A percentile compares a stretch with the other conserved stretches of the same genome.
Evolutionary conservation across 2,329 filamentous ascomycete genomes (phyloP).

Genomic region (Aspergillus novoparasiticus): DNA sequence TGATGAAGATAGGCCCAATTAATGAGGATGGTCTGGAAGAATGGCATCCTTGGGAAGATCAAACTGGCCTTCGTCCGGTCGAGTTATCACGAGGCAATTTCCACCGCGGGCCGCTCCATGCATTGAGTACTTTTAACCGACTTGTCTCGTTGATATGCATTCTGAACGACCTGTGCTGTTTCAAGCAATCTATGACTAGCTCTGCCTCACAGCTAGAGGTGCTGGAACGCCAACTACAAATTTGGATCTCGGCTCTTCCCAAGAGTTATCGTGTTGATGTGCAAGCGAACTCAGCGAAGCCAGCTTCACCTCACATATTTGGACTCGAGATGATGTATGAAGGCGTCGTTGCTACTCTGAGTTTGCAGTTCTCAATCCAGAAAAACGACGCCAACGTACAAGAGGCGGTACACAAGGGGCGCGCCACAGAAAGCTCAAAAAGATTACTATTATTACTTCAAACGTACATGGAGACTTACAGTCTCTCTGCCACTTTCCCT

Average conservation of each 20-base stretch:
- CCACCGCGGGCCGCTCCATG: slow-evolving; percentile 45
- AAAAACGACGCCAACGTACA: slow-evolving; percentile 25
- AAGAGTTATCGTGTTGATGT: slow-evolving; percentile 34
- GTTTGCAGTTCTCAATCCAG: slow-evolving; percentile 28
- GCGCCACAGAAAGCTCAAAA: slow-evolving; percentile 38
- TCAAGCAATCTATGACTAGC: slow-evolving; percentile 25
- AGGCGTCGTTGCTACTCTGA: slow-evolving; percentile 28
- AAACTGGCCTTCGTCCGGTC: slow-evolving; percentile 36
- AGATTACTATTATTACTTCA: slow-evolving; percentile 40
- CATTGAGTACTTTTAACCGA: slow-evolving; percentile 57
- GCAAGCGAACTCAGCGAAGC: slow-evolving; percentile 24
- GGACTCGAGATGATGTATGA: slow-evolving; percentile 38
- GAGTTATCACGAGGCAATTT: slow-evolving; percentile 31
- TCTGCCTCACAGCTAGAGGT: slow-evolving; percentile 31
- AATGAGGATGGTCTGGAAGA: slow-evolving; percentile 71
- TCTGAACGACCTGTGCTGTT: slow-evolving; percentile 35
- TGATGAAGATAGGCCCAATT: slow-evolving; percentile 52
- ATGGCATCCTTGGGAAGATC: slow-evolving; percentile 71
- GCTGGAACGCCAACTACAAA: slow-evolving; percentile 34
- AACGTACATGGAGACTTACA: slow-evolving; percentile 44
- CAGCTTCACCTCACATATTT: slow-evolving; percentile 37
- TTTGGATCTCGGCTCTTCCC: slow-evolving; percentile 34
- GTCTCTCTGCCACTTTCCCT: slow-evolving; percentile 41
- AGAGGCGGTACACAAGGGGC: slow-evolving; percentile 23
- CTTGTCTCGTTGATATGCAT: slow-evolving; percentile 45